A percentile compares a stretch with the other conserved stretches of the same genome.
These are phyloP conservation scores for Umbelopsis sp. DNA, from an alignment of 192 early-diverging fungal genomes.

Conservation along the genomic window DNA sequence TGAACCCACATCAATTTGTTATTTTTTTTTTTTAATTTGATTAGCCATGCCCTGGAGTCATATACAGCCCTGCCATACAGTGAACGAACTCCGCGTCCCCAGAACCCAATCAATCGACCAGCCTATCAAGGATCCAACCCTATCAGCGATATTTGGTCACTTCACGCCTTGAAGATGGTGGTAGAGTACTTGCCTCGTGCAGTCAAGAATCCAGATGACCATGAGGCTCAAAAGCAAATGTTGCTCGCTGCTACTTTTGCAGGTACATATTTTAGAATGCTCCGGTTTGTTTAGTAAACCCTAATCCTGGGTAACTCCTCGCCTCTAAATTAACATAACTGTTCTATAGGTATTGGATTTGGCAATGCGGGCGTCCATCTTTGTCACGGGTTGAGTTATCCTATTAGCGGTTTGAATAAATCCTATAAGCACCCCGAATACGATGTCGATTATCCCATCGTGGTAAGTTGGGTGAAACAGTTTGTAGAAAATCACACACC, in stretches of 20 bases:
- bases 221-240: constrained; percentile 79
- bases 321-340: not conserved
- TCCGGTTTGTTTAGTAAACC: not conserved
- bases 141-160: constrained; percentile 90
- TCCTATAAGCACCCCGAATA: constrained; percentile 83
- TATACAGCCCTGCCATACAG: constrained; percentile 90
- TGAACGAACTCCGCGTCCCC: constrained; percentile 73
- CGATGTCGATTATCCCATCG: constrained; percentile 70
- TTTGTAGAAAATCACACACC: no score
- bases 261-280: constrained; percentile 40
- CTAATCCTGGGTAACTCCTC: not conserved
- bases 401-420: constrained; percentile 85
- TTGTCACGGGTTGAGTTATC: constrained; percentile 82
- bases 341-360: constrained; percentile 63
- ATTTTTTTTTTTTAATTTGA: constrained; percentile 5
- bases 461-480: no score
- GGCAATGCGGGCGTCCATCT: constrained; percentile 90
- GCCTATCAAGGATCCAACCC: constrained; percentile 94
- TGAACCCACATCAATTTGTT: not conserved
- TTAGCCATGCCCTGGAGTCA: constrained; percentile 84
- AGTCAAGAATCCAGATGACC: constrained; percentile 62
- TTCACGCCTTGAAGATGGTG: constrained; percentile 78
- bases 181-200: constrained; percentile 76
- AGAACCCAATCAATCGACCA: constrained; percentile 80
- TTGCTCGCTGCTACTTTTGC: constrained; percentile 88